Percentiles rank a stretch among this genome's conserved stretches.
phyloP scores from a whole-genome alignment of 2,329 filamentous ascomycete species.

The Fusarium abutilonis region DNA sequence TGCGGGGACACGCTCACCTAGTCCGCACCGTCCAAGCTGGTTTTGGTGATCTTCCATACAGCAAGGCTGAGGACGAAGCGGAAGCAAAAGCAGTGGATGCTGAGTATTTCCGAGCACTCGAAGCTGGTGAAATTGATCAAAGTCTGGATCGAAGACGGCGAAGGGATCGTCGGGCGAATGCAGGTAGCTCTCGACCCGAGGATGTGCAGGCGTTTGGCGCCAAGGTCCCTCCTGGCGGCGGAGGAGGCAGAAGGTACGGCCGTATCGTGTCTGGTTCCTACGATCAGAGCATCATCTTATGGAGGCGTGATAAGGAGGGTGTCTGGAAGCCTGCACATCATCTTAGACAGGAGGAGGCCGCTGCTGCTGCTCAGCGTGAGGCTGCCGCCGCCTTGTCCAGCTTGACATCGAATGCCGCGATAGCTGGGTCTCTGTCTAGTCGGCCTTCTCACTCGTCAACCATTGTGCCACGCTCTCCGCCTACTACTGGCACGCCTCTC shows the following conservation, averaged over 20 bases:
- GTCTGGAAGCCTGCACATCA: constrained; percentile 83
- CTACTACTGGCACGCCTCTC: constrained; percentile 18
- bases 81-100: constrained; percentile 79
- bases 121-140: constrained; percentile 59
- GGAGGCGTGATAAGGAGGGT: constrained; percentile 86
- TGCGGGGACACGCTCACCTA: constrained; percentile 82
- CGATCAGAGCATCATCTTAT: constrained; percentile 94
- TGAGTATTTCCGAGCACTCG: constrained; percentile 72
- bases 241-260: constrained; percentile 87
- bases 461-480: constrained; percentile 17
- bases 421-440: constrained; percentile 16
- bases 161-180: constrained; percentile 63
- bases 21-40: constrained; percentile 95
- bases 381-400: constrained; percentile 30
- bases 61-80: constrained; percentile 75
- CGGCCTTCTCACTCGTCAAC: constrained; percentile 17
- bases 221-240: constrained; percentile 88
- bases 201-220: constrained; percentile 84
- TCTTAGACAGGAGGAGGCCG: constrained; percentile 78
- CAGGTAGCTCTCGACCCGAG: constrained; percentile 77
- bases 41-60: constrained; percentile 88
- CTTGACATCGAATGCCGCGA: constrained; percentile 24
- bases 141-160: constrained; percentile 47
- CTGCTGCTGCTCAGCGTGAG: constrained; percentile 58
- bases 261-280: constrained; percentile 98